Evolutionary conservation across 192 early-diverging fungal genomes (phyloP).

Genomic region (Backusella australiensis): DNA sequence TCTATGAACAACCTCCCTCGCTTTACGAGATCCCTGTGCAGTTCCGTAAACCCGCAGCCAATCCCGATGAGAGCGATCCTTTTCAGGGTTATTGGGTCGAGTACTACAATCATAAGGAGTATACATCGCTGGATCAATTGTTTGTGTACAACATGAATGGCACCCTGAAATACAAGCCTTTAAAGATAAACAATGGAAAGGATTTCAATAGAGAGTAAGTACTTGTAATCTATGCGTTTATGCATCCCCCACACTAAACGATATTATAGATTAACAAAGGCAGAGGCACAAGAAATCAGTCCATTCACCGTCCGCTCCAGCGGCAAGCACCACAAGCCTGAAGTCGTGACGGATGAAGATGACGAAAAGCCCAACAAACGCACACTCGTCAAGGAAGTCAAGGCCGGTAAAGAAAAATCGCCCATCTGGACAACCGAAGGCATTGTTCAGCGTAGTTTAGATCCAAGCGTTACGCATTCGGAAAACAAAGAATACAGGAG

Average conservation of each 20-base stretch:
- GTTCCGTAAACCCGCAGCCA: conserved; percentile 22
- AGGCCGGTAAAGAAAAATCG: conserved; percentile 39
- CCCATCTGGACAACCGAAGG: conserved; percentile 46
- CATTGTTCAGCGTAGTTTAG: conserved; percentile 42
- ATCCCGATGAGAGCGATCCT: conserved; percentile 33
- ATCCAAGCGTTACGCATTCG: conserved; percentile 47
- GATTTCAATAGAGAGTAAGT: neutral
- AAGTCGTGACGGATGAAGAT: conserved; percentile 23
- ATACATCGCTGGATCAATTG: conserved; percentile 73
- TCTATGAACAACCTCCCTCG: conserved; percentile 15
- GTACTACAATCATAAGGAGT: conserved; percentile 80
- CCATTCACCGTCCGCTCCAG: conserved; percentile 37
- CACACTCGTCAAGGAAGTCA: conserved; percentile 38
- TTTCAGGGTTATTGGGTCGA: conserved; percentile 74
- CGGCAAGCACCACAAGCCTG: conserved; percentile 14
- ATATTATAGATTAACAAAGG: conserved; percentile 11
- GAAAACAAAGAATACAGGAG: conserved; percentile 61
- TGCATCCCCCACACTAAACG: no score
- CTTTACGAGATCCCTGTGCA: conserved; percentile 22
- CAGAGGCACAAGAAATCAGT: conserved; percentile 35
- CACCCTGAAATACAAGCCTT: conserved; percentile 55
- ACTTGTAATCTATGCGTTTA: neutral
- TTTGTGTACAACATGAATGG: conserved; percentile 90
- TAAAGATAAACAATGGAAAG: conserved; percentile 17
- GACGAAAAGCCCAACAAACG: conserved; percentile 19